A percentile compares a stretch with the other conserved stretches of the same genome.
phyloP scores from a whole-genome alignment of 805 yeast species.

The Monosporozyma siamensis region DNA sequence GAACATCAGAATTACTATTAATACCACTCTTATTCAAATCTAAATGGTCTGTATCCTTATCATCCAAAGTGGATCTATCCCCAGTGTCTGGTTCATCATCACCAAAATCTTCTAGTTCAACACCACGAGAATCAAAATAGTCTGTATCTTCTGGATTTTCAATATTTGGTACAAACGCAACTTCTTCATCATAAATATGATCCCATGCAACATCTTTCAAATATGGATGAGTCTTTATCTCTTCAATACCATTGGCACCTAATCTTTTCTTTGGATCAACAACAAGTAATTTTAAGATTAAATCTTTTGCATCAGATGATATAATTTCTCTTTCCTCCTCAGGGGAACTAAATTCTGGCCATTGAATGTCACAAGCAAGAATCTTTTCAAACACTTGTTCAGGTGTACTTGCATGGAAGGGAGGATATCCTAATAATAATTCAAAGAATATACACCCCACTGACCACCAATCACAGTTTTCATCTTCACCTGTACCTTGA shows the following conservation, averaged over 20 bases:
- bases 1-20: slow-evolving; percentile 15
- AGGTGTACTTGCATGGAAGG: slow-evolving; percentile 78
- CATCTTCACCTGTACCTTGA: slow-evolving; percentile 72
- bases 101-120: slow-evolving; percentile 42
- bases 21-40: neutral
- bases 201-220: slow-evolving; percentile 71
- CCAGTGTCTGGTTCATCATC: slow-evolving; percentile 16
- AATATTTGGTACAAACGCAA: slow-evolving; percentile 72
- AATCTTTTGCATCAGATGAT: slow-evolving; percentile 60
- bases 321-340: slow-evolving; percentile 48
- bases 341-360: slow-evolving; percentile 60
- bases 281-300: slow-evolving; percentile 53
- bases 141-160: slow-evolving; percentile 83
- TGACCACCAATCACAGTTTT: slow-evolving; percentile 81
- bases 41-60: neutral
- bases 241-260: slow-evolving; percentile 71
- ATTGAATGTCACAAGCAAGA: slow-evolving; percentile 59
- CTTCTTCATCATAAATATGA: slow-evolving; percentile 54
- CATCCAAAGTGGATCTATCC: neutral
- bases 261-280: slow-evolving; percentile 59
- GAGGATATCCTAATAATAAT: slow-evolving; percentile 86
- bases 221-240: slow-evolving; percentile 71
- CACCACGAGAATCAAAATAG: slow-evolving; percentile 88
- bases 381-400: slow-evolving; percentile 78
- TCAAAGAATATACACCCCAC: slow-evolving; percentile 93